Base-by-base conservation (phyloP, 2,329 filamentous ascomycete species). In the Xenosphaeropsis pyriputrescens region DNA sequence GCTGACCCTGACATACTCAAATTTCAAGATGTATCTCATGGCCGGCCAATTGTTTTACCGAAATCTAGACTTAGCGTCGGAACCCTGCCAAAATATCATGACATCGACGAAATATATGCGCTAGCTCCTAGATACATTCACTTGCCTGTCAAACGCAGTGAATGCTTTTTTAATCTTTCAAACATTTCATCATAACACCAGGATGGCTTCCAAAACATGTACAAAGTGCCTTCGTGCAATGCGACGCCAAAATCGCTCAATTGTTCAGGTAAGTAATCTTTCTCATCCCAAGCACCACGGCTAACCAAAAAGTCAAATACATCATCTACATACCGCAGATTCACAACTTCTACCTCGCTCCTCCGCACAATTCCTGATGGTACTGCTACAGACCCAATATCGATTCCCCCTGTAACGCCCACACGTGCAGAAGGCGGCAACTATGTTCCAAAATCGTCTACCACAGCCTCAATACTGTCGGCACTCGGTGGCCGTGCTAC, bases 401-500 rank as follows among this genome's bases (percentile, higher is more conserved):
- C 48, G 16, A 46, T 45, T 11, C 41, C 47, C 32, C 43, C 43
- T 3, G 39, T 43, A 13, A 36, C 43, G 12, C 43, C 48, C n/a
- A 18, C 30, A 19, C 16, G 17, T 16, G 38, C 39, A 6, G 39
- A 46, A 31, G 41, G 39, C 8, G 2, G 6, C 35, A 6, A 29
- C 8, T 26, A 26, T 11, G 22, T 9, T 26, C 22, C 22, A 9
- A 26, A 26, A 9, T 26, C 22, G 3, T 26, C 22, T 11, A 26
- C 22, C 22, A 3, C 22, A 9, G 22, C 22, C 5, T 26, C 22
- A 26, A 26, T 26, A 26, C 22, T 26, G 8, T 26, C 22, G 22
- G 22, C 22, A 26, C 22, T 43, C 12, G 35, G 43, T 5, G 41
- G 40, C 36, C 45, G 35, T 34, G 39, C 62, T 2, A 68, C 67